Percentiles rank a stretch among this genome's conserved stretches.
Evolutionary conservation across 2,329 filamentous ascomycete genomes (phyloP).

Genomic region (Grosmannia serpens): DNA sequence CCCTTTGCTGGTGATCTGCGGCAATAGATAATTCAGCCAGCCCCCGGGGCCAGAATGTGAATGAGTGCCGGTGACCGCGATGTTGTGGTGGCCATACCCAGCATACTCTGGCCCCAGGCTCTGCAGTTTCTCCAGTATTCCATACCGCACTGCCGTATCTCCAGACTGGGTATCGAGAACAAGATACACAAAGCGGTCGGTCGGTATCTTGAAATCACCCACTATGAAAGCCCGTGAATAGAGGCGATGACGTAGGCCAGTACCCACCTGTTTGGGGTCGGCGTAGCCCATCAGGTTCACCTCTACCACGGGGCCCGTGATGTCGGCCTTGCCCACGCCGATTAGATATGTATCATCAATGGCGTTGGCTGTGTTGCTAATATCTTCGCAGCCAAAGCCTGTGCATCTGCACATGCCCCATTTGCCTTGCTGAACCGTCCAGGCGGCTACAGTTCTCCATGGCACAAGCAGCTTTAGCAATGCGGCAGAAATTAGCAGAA

Average conservation of each 20-base stretch:
- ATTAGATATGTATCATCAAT: slow-evolving; percentile 33
- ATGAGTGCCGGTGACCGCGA: slow-evolving; percentile 86
- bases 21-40: slow-evolving; percentile 85
- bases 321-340: slow-evolving; percentile 42
- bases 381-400: not conserved
- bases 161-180: slow-evolving; percentile 79
- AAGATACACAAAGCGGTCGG: slow-evolving; percentile 71
- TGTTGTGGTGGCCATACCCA: slow-evolving; percentile 64
- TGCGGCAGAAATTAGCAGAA: not conserved
- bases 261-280: slow-evolving; percentile 64
- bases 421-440: not conserved
- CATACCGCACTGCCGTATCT: slow-evolving; percentile 76
- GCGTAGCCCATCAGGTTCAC: slow-evolving; percentile 88
- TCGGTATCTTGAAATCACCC: slow-evolving; percentile 50
- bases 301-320: slow-evolving; percentile 67
- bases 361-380: not conserved
- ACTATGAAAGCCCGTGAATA: slow-evolving; percentile 84
- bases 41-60: slow-evolving; percentile 82
- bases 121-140: slow-evolving; percentile 62
- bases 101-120: slow-evolving; percentile 59
- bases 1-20: slow-evolving; percentile 76
- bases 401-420: not conserved
- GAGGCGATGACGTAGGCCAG: slow-evolving; percentile 71
- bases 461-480: not conserved
- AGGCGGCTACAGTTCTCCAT: not conserved